Base-by-base conservation (phyloP, 2,329 filamentous ascomycete species). In the Cladosporium sp. region DNA sequence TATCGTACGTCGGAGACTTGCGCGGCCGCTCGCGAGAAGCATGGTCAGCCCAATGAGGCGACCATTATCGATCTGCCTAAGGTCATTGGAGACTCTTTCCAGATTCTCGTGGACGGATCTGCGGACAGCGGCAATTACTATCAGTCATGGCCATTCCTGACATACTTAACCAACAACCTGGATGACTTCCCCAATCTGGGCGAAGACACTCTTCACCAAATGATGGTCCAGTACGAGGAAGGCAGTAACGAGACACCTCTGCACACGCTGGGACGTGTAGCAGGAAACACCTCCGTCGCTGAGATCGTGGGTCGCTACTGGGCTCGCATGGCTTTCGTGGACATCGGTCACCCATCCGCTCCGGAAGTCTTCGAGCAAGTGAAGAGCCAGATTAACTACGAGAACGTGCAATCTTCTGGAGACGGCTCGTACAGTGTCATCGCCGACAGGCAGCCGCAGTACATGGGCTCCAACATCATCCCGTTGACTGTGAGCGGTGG, bases 271-370 rank as follows among this genome's bases (percentile, higher is more conserved):
- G 62, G 69, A 15, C 67, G 72, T 16, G 60, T 77, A 0, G 7
- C 60, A 57, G 27, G 52, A 63, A 18, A 62, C 59, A 15, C 62
- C 67, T 13, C 69, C 71, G 16, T 38, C 16, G 35, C 35, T 11
- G 67, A 62, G 7, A 64, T 78, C 7, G 69, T 78, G 7, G 74
- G 68, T 3, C 62, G 67, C 13, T 78, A 78, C 62, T 78, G 75
- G 75, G 75, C 75, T 2, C 69, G 69, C 52, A 78, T 78, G 76
- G 75, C 75, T 4, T 76, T 72, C 53, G 72, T 72, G 9, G 75
- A 78, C 38, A 75, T 78, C 27, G 73, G 72, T 11, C 72, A 78
- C 55, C 51, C 64, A 1, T 67, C 67, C 7, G 72, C 71, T 0
- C 66, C 69, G 16, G 57, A 66, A 1, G 51, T 65, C 35, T 77